These are phyloP conservation scores for Corylus avellana DNA, from an alignment of 306 rosid species.

Conservation along the genomic window DNA sequence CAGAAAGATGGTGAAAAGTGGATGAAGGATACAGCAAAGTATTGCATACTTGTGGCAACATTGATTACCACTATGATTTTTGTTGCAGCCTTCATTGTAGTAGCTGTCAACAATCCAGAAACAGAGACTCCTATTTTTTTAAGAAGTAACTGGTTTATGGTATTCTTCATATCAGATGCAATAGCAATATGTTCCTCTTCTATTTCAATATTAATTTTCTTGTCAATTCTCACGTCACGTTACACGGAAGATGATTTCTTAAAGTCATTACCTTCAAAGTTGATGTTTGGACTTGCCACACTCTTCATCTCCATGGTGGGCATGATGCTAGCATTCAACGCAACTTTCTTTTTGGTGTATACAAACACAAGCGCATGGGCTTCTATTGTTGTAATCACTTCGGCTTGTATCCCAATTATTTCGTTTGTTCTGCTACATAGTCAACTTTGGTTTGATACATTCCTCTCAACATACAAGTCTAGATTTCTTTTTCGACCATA, in stretches of 20 bases:
- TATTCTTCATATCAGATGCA: conserved; percentile 18
- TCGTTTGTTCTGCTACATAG: too few relatives aligned
- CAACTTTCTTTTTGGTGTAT: too few relatives aligned
- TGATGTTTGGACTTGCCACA: conserved; percentile 4
- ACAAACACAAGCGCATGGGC: too few relatives aligned
- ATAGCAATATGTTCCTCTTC: not conserved
- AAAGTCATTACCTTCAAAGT: not conserved
- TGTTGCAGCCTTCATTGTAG: not conserved
- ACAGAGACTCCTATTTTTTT: not conserved
- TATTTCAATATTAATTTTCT: not conserved
- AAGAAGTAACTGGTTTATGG: not conserved
- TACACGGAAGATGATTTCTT: conserved; percentile 11
- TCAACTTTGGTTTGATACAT: too few relatives aligned
- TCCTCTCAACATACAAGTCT: too few relatives aligned
- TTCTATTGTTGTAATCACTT: too few relatives aligned
- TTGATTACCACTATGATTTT: not conserved
- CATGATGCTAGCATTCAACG: not conserved
- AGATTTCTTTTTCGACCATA: too few relatives aligned
- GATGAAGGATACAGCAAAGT: conserved; percentile 4
- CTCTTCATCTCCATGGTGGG: not conserved
- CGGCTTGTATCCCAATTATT: too few relatives aligned
- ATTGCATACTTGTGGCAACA: not conserved
- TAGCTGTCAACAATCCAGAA: not conserved
- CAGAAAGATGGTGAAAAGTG: not conserved
- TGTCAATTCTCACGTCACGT: conserved; percentile 2